Conservation (phyloP, 177 flowering plant species). For the Vitis hybrid region DNA sequence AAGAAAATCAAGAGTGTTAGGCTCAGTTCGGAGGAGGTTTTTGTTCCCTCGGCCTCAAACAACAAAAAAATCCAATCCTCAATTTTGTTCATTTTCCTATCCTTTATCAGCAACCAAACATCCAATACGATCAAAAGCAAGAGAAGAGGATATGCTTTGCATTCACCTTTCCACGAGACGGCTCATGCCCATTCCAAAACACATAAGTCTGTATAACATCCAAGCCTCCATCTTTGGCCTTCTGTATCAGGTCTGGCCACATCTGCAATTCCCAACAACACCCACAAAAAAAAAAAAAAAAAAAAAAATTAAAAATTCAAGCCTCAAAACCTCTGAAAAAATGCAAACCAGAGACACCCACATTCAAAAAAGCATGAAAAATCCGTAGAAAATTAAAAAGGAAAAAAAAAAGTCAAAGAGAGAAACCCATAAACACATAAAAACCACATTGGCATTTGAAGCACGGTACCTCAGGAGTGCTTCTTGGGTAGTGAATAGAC, state of each 20-base stretch:
- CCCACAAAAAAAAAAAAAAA: background rate
- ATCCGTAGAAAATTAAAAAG: background rate
- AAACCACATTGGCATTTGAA: slow-evolving; percentile 11
- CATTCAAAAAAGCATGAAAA: background rate
- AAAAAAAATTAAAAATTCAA: background rate
- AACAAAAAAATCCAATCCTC: too few species aligned
- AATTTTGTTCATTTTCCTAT: too few species aligned
- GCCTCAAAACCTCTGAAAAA: background rate
- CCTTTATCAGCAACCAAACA: too few species aligned
- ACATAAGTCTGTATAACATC: slow-evolving; percentile 93
- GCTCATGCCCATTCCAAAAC: slow-evolving; percentile 93
- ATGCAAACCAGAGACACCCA: slow-evolving; percentile 5
- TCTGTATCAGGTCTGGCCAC: slow-evolving; percentile 94
- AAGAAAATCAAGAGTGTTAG: background rate
- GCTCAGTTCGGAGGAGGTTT: too few species aligned
- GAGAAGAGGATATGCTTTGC: background rate
- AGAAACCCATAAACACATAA: slow-evolving; percentile 4
- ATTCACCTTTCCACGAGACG: slow-evolving; percentile 74
- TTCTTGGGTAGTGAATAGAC: slow-evolving; percentile 81
- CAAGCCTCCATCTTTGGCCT: slow-evolving; percentile 93
- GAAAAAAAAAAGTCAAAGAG: background rate
- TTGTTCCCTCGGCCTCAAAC: too few species aligned
- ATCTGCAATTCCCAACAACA: slow-evolving; percentile 50
- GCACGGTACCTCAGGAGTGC: slow-evolving; percentile 65
- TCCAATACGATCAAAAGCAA: too few species aligned